Percentiles rank a stretch among this genome's conserved stretches.
These are phyloP conservation scores for Silene latifolia DNA, from an alignment of 148 eudicot genomes.

Conservation along the genomic window DNA sequence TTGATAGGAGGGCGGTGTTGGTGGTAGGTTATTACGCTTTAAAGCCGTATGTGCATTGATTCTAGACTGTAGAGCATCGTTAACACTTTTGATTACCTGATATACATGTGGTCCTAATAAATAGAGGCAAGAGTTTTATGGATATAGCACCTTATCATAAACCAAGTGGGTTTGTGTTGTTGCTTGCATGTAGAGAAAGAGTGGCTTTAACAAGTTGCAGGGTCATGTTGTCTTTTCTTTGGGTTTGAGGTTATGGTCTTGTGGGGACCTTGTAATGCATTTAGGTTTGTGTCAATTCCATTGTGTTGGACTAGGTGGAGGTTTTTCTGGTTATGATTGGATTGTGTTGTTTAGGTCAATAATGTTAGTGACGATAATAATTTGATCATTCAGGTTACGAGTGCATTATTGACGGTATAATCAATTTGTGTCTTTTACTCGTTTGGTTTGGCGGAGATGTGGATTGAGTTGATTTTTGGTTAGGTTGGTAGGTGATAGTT, in stretches of 20 bases:
- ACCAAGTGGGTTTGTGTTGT: slow-evolving; percentile 16
- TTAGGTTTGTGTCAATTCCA: slow-evolving; percentile 6
- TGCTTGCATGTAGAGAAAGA: slow-evolving; percentile 20
- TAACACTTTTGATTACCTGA: slow-evolving; percentile 11
- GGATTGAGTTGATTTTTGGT: not conserved
- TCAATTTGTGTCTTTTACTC: not conserved
- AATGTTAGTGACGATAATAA: not conserved
- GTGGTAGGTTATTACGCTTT: slow-evolving; percentile 18
- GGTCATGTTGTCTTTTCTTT: not conserved
- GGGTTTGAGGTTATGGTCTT: not conserved
- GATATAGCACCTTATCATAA: slow-evolving; percentile 21
- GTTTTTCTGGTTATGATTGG: slow-evolving; percentile 6
- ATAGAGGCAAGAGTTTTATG: slow-evolving; percentile 10
- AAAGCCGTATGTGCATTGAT: slow-evolving; percentile 18
- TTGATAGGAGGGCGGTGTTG: slow-evolving; percentile 21
- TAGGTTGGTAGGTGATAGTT: slow-evolving; percentile 8
- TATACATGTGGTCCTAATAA: slow-evolving; percentile 24
- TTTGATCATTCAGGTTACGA: not conserved
- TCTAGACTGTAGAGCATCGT: slow-evolving; percentile 14
- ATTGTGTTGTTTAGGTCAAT: not conserved
- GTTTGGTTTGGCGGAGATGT: not conserved
- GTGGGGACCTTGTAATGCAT: slow-evolving; percentile 16
- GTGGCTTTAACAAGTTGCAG: slow-evolving; percentile 17
- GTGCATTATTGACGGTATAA: not conserved
- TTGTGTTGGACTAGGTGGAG: slow-evolving; percentile 3